Conservation (phyloP, 768 basidiomycete genomes). For the Pleurotus djamor region DNA sequence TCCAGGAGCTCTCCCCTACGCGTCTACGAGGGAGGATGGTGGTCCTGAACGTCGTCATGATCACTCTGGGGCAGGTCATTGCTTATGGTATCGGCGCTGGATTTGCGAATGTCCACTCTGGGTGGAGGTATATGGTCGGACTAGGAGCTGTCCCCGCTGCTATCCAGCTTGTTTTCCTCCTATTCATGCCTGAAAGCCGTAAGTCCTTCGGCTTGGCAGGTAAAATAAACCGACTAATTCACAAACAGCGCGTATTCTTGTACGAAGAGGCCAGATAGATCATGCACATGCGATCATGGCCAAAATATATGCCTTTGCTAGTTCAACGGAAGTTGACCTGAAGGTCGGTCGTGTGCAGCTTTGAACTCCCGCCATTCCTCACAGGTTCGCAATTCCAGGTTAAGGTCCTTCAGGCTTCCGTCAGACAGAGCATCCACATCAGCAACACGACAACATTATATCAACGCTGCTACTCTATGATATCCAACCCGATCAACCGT, state of each 20-base stretch:
- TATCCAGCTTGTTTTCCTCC: constrained; percentile 56
- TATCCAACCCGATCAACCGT: constrained; percentile 57
- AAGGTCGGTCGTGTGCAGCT: constrained; percentile 39
- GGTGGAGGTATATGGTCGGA: constrained; percentile 88
- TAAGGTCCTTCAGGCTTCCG: constrained; percentile 56
- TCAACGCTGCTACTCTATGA: constrained; percentile 52
- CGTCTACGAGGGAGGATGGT: constrained; percentile 75
- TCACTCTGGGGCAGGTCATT: constrained; percentile 79
- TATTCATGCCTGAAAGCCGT: constrained; percentile 81
- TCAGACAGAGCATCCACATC: constrained; percentile 61
- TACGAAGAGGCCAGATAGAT: constrained; percentile 50
- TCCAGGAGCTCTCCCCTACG: constrained; percentile 81
- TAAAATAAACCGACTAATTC: background rate
- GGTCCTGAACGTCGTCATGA: constrained; percentile 79
- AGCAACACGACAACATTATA: constrained; percentile 59
- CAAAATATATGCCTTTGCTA: constrained; percentile 70
- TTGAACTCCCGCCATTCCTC: background rate
- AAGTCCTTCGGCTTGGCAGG: constrained; percentile 17
- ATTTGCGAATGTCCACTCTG: constrained; percentile 52
- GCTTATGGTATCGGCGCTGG: constrained; percentile 75
- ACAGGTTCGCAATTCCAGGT: constrained; percentile 31
- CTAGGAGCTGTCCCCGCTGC: constrained; percentile 69
- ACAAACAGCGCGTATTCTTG: constrained; percentile 50
- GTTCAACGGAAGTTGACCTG: constrained; percentile 59
- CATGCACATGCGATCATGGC: constrained; percentile 53